A percentile compares a stretch with the other conserved stretches of the same genome.
phyloP scores from a whole-genome alignment of 441 rosid species.

The Hura crepitans region DNA sequence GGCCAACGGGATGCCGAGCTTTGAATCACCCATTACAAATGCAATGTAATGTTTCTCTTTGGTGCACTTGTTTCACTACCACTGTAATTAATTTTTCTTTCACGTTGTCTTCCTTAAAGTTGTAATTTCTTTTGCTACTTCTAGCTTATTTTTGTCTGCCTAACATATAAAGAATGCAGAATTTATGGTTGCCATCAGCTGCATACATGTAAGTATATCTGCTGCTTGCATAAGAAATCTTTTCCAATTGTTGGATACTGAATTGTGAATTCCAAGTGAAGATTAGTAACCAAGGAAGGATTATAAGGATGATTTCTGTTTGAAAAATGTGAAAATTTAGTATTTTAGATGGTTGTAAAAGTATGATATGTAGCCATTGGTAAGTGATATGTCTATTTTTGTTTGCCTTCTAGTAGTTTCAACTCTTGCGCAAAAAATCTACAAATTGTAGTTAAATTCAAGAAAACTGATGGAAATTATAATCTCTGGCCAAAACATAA shows the following conservation, averaged over 20 bases:
- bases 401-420: conserved; percentile 6
- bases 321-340: background rate
- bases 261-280: background rate
- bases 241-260: background rate
- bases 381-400: background rate
- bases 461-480: background rate
- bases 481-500: background rate
- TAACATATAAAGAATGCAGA: background rate
- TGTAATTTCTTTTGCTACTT: background rate
- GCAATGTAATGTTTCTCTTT: conserved; percentile 31
- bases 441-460: background rate
- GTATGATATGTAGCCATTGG: background rate
- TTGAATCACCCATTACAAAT: conserved; percentile 33
- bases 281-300: background rate
- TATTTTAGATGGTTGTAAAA: background rate
- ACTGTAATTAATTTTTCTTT: background rate
- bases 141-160: background rate
- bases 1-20: conserved; percentile 44
- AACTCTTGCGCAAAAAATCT: background rate
- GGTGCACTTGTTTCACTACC: background rate
- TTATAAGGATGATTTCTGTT: background rate
- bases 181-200: background rate
- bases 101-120: background rate
- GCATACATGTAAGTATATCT: background rate
- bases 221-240: background rate